Percentiles rank a stretch among this genome's conserved stretches.
phyloP scores from a whole-genome alignment of 176 grass and related monocot genomes.

The bread wheat (Triticum aestivum) region IWGSC_CS_RefSeq_v2.1 NC_057806.1:501799645-501800144 shows the following conservation, averaged over 20 bases:
- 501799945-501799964: not conserved
- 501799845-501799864: not conserved
- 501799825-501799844: not conserved
- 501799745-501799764: not conserved
- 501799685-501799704: not conserved
- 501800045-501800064: constrained; percentile 16
- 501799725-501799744: not conserved
- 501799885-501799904: not conserved
- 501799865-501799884: not conserved
- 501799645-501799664: not conserved
- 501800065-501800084: not conserved
- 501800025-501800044: constrained; percentile 4
- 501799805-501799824: not conserved
- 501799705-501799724: not conserved
- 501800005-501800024: not conserved
- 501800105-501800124: too few species aligned
- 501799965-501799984: not conserved
- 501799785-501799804: not conserved
- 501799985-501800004: not conserved
- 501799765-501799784: not conserved
- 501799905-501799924: not conserved
- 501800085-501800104: too few species aligned
- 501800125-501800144: too few species aligned
- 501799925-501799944: not conserved
- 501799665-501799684: not conserved